Evolutionary conservation across 2,329 filamentous ascomycete genomes (phyloP).

Genomic region (Paracamarosporium sp.): DNA sequence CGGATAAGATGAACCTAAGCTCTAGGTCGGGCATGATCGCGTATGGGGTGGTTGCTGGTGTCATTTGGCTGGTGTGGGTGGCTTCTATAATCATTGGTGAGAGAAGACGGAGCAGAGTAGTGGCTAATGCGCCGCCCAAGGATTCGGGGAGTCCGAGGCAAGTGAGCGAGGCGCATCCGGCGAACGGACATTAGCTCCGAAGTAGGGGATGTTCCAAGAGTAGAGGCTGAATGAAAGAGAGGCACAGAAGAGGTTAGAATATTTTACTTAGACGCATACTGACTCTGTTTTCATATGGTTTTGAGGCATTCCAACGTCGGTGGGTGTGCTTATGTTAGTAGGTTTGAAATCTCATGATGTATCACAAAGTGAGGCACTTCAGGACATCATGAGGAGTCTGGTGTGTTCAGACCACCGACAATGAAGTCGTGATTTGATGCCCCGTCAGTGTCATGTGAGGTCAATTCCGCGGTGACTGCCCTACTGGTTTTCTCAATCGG

Average conservation of each 20-base stretch:
- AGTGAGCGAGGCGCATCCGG: not conserved
- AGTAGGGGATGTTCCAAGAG: constrained; percentile 4
- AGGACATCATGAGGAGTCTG: too few species aligned
- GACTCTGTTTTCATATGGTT: not conserved
- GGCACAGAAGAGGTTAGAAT: too few species aligned
- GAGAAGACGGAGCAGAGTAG: constrained; percentile 23
- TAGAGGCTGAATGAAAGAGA: not conserved
- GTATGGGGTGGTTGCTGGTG: constrained; percentile 58
- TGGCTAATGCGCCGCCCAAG: constrained; percentile 20
- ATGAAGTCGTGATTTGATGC: too few species aligned
- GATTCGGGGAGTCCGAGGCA: constrained; percentile 16
- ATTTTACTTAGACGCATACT: too few species aligned
- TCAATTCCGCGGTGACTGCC: constrained; percentile 15
- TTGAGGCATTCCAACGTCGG: not conserved
- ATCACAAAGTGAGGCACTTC: too few species aligned
- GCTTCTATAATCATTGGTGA: constrained; percentile 38
- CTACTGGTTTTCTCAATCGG: not conserved
- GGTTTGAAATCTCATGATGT: not conserved
- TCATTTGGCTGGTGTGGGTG: constrained; percentile 50
- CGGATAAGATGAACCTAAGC: constrained; percentile 47
- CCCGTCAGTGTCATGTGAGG: not conserved
- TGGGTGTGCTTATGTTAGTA: not conserved
- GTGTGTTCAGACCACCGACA: too few species aligned
- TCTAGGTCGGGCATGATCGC: constrained; percentile 48
- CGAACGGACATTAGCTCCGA: constrained; percentile 28